These are phyloP conservation scores for Claviceps lovelessii DNA, from an alignment of 2,329 filamentous ascomycete species.

Conservation along the genomic window DNA sequence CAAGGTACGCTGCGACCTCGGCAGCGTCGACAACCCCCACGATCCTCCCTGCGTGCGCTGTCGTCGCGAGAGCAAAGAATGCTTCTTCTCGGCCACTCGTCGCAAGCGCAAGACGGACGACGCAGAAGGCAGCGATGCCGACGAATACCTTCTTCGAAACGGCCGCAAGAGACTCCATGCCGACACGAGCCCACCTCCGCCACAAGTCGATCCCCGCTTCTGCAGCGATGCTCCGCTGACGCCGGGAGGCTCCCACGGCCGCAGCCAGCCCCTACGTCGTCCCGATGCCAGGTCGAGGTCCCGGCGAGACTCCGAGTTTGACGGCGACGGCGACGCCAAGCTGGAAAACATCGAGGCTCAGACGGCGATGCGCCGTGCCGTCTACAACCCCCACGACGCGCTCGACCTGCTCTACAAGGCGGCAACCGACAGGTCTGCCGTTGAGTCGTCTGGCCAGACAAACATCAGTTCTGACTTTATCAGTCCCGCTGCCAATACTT, in stretches of 20 bases:
- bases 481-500: constrained; percentile 11
- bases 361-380: constrained; percentile 51
- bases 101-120: constrained; percentile 73
- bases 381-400: constrained; percentile 87
- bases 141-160: constrained; percentile 59
- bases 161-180: constrained; percentile 52
- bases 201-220: constrained; percentile 26
- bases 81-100: constrained; percentile 88
- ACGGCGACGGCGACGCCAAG: constrained; percentile 44
- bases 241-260: constrained; percentile 52
- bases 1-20: constrained; percentile 49
- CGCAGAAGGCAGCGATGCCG: constrained; percentile 34
- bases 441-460: constrained; percentile 9
- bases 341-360: constrained; percentile 52
- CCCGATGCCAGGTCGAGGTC: constrained; percentile 29
- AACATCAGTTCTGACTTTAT: constrained; percentile 5
- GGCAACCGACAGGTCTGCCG: constrained; percentile 46
- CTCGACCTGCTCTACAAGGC: constrained; percentile 85
- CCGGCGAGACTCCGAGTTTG: constrained; percentile 21
- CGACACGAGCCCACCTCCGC: constrained; percentile 28
- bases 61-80: constrained; percentile 87
- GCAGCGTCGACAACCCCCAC: constrained; percentile 80
- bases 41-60: constrained; percentile 91
- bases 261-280: constrained; percentile 50
- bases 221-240: constrained; percentile 43